Percentiles rank a stretch among this genome's conserved stretches.
Conservation (phyloP, 1,284 basidiomycete genomes). For the Fomitopsis pinicola region DNA sequence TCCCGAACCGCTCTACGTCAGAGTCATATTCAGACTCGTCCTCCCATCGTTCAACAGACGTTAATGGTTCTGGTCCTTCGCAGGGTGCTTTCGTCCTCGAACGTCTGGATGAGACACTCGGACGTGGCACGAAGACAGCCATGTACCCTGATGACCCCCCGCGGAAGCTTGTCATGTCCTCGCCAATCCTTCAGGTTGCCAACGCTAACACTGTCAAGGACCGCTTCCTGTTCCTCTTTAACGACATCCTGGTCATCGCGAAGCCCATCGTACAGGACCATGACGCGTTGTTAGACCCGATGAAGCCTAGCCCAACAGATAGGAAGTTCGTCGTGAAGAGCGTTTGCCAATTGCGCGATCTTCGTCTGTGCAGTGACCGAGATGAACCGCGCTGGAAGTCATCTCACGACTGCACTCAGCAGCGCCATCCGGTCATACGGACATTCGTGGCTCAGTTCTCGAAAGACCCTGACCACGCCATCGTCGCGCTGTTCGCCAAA, state of each 20-base stretch:
- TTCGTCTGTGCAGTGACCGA: conserved; percentile 65
- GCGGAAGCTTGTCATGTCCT: conserved; percentile 78
- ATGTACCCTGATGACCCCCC: conserved; percentile 79
- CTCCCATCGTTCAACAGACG: conserved; percentile 37
- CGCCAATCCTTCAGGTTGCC: conserved; percentile 90
- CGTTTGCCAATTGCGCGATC: conserved; percentile 73
- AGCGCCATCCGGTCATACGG: conserved; percentile 56
- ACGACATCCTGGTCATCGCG: conserved; percentile 86
- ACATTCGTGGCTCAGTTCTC: conserved; percentile 74
- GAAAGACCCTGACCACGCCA: conserved; percentile 69
- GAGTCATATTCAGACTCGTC: conserved; percentile 43
- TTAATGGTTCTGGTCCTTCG: conserved; percentile 24
- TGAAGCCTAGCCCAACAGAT: conserved; percentile 69
- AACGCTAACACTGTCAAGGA: conserved; percentile 94
- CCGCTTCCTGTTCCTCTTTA: conserved; percentile 93
- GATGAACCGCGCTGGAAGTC: conserved; percentile 48
- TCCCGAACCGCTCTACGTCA: conserved; percentile 44
- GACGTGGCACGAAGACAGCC: conserved; percentile 55
- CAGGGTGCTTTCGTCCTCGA: conserved; percentile 51
- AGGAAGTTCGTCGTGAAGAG: conserved; percentile 86
- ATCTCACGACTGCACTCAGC: conserved; percentile 30
- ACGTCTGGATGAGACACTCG: conserved; percentile 63
- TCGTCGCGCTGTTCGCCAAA: conserved; percentile 59
- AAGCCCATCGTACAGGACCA: conserved; percentile 66
- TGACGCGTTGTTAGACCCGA: conserved; percentile 52